Evolutionary conservation across 2,329 filamentous ascomycete genomes (phyloP).

Genomic region (Ophiostoma sp.): DNA sequence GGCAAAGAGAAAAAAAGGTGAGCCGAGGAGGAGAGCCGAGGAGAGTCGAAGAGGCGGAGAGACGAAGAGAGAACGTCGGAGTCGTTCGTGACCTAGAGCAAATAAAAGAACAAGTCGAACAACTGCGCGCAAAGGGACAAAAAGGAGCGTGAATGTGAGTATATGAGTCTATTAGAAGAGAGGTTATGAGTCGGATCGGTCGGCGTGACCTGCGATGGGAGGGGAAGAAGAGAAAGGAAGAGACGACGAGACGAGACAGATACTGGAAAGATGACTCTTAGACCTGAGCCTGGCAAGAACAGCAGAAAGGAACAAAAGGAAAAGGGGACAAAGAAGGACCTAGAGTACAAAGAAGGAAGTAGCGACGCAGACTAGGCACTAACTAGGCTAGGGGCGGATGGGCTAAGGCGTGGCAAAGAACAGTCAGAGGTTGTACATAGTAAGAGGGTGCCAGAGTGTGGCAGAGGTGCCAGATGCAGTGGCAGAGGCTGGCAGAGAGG

Average conservation of each 20-base stretch:
- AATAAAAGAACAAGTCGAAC: constrained; percentile 1
- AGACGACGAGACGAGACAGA: neutral
- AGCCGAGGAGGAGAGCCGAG: neutral
- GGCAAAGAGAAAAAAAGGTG: neutral
- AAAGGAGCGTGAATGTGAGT: constrained; percentile 27
- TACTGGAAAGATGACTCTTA: constrained; percentile 26
- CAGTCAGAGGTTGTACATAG: constrained; percentile 6
- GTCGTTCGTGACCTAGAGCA: constrained; percentile 18
- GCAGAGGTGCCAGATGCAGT: neutral
- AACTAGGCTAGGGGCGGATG: neutral
- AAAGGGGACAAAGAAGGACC: constrained; percentile 16
- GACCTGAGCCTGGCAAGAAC: constrained; percentile 7
- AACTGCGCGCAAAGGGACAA: constrained; percentile 16
- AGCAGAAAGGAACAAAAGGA: constrained; percentile 11
- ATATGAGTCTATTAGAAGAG: constrained; percentile 15
- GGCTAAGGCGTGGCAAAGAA: constrained; percentile 21
- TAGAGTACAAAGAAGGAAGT: constrained; percentile 1
- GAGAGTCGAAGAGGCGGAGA: neutral
- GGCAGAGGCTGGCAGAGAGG: neutral
- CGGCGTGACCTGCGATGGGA: constrained; percentile 25
- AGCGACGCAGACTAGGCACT: neutral
- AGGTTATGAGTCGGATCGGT: constrained; percentile 15
- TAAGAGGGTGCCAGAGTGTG: neutral
- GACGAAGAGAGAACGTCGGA: neutral
- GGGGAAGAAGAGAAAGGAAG: neutral